A percentile compares a stretch with the other conserved stretches of the same genome.
Evolutionary conservation across 2,329 filamentous ascomycete species (phyloP).

Genomic region (Trichoderma sp.): DNA sequence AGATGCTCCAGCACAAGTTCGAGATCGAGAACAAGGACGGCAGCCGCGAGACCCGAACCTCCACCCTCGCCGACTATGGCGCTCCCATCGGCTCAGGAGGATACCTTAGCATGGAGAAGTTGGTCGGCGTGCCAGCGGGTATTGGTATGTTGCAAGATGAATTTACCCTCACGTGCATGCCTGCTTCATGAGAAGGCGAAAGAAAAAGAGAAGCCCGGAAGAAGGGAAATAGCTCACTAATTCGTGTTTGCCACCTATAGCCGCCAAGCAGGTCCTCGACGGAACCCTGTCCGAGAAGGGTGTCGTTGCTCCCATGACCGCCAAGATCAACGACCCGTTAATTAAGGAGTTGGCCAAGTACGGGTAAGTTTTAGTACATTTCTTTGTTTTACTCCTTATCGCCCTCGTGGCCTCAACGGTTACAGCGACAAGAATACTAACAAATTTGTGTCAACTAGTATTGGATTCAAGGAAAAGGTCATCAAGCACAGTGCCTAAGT

Average conservation of each 20-base stretch:
- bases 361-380: constrained; percentile 38
- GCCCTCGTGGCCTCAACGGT: not conserved
- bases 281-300: constrained; percentile 58
- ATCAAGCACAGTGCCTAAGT: not conserved
- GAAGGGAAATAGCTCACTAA: not conserved
- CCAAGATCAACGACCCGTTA: constrained; percentile 63
- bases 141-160: not conserved
- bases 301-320: constrained; percentile 10
- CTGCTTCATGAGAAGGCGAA: not conserved
- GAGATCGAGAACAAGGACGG: constrained; percentile 81
- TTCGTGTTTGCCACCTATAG: constrained; percentile 38
- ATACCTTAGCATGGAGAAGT: constrained; percentile 80
- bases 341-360: constrained; percentile 78
- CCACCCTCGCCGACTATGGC: constrained; percentile 81
- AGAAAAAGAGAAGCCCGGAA: not conserved
- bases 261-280: constrained; percentile 75
- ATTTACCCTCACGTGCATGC: not conserved
- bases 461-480: not conserved
- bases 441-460: not conserved
- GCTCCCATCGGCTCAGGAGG: constrained; percentile 54
- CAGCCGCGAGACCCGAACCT: constrained; percentile 71
- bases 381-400: too few species aligned
- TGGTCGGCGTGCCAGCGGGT: constrained; percentile 55
- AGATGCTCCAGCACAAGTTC: constrained; percentile 71
- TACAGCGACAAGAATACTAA: not conserved